These are phyloP conservation scores for Aspergillus ruber DNA, from an alignment of 2,329 filamentous ascomycete species.

Conservation along the genomic window DNA sequence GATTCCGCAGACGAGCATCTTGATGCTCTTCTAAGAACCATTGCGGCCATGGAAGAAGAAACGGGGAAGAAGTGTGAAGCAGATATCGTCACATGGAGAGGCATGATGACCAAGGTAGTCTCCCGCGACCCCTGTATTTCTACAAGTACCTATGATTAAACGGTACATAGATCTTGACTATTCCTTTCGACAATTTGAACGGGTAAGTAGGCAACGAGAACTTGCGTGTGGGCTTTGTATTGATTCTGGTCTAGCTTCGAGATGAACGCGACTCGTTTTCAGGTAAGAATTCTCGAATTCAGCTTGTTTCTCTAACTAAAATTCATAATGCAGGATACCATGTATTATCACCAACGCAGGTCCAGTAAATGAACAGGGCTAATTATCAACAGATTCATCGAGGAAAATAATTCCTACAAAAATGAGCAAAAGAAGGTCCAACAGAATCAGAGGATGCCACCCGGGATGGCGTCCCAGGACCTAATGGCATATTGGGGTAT, in stretches of 20 bases:
- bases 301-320: neutral
- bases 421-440: constrained; percentile 56
- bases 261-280: constrained; percentile 89
- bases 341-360: constrained; percentile 29
- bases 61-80: constrained; percentile 63
- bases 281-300: constrained; percentile 50
- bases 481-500: constrained; percentile 93
- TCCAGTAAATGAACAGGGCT: neutral
- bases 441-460: constrained; percentile 41
- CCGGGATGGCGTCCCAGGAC: constrained; percentile 59
- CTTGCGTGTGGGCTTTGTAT: constrained; percentile 34
- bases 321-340: constrained; percentile 44
- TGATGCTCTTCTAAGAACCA: constrained; percentile 70
- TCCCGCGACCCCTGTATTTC: neutral
- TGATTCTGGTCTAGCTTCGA: constrained; percentile 60
- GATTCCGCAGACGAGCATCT: constrained; percentile 80
- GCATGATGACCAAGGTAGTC: constrained; percentile 93
- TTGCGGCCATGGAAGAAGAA: constrained; percentile 66
- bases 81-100: constrained; percentile 85
- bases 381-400: constrained; percentile 65
- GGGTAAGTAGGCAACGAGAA: constrained; percentile 37
- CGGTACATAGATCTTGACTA: constrained; percentile 66
- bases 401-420: constrained; percentile 78
- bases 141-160: neutral
- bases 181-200: constrained; percentile 74